These are phyloP conservation scores for Epichloe uncinata DNA, from an alignment of 2,329 filamentous ascomycete species.

Conservation along the genomic window DNA sequence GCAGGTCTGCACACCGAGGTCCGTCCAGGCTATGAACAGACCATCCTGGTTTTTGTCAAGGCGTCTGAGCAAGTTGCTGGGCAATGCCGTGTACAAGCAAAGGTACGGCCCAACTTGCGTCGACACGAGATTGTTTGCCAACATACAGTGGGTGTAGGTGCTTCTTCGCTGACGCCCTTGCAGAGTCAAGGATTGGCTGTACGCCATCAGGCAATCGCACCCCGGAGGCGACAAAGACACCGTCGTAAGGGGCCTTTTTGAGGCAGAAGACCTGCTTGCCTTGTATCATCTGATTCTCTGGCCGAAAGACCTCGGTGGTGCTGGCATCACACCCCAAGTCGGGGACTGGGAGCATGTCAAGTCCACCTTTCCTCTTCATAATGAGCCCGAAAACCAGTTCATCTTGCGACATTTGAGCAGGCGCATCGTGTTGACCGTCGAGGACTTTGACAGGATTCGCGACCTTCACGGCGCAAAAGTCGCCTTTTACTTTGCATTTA, in stretches of 20 bases:
- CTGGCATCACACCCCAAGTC: slow-evolving; percentile 43
- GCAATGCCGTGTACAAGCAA: slow-evolving; percentile 53
- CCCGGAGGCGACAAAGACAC: slow-evolving; percentile 45
- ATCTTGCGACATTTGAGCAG: slow-evolving; percentile 44
- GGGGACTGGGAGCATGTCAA: slow-evolving; percentile 49
- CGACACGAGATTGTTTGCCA: neutral
- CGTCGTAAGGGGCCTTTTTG: slow-evolving; percentile 34
- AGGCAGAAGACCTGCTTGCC: slow-evolving; percentile 57
- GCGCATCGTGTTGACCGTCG: slow-evolving; percentile 33
- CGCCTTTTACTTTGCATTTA: slow-evolving; percentile 71
- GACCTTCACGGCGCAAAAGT: slow-evolving; percentile 49
- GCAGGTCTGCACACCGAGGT: slow-evolving; percentile 58
- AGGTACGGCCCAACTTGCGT: slow-evolving; percentile 26
- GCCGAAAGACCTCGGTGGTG: slow-evolving; percentile 44
- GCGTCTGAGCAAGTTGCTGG: slow-evolving; percentile 50
- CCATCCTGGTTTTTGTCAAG: slow-evolving; percentile 53
- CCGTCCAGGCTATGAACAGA: slow-evolving; percentile 54
- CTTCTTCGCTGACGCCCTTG: neutral
- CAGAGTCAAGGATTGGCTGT: slow-evolving; percentile 64
- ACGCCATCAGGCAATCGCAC: slow-evolving; percentile 51
- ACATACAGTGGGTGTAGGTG: too few species aligned
- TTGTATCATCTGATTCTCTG: slow-evolving; percentile 55
- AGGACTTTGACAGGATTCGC: slow-evolving; percentile 45
- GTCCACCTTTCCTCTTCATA: slow-evolving; percentile 50
- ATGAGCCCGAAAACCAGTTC: slow-evolving; percentile 40